phyloP scores from a whole-genome alignment of 78 protist genomes.

The Paratrimastix pyriformis region DNA sequence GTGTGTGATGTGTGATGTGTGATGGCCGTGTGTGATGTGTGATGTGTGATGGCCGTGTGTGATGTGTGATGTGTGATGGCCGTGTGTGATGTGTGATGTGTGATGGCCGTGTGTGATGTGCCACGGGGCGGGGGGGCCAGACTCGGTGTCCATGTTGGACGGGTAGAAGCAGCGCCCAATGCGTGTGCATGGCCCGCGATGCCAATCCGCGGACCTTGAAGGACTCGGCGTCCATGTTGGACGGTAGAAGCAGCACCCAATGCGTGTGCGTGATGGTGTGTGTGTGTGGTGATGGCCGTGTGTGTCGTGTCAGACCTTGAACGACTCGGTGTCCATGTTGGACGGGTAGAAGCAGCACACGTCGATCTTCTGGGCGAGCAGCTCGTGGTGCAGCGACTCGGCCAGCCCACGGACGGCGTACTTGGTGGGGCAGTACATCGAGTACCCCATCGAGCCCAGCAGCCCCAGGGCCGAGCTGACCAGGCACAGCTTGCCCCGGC shows the following conservation, averaged over 20 bases:
- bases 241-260: not conserved
- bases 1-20: too few species aligned
- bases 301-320: too few species aligned
- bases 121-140: too few species aligned
- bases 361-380: not conserved
- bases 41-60: too few species aligned
- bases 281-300: too few species aligned
- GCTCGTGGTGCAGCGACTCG: not conserved
- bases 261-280: too few species aligned
- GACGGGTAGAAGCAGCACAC: conserved; percentile 9
- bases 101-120: too few species aligned
- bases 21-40: too few species aligned
- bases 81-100: too few species aligned
- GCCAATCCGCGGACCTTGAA: too few species aligned
- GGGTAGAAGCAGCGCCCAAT: conserved; percentile 3
- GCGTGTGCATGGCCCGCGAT: too few species aligned
- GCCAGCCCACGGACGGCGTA: conserved; percentile 10
- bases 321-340: conserved; percentile 14
- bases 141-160: conserved; percentile 14
- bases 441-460: conserved; percentile 6
- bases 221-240: conserved; percentile 13
- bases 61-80: too few species aligned
- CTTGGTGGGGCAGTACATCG: conserved; percentile 10
- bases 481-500: not conserved
- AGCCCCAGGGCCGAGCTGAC: conserved; percentile 9